phyloP scores from a whole-genome alignment of 2,329 filamentous ascomycete genomes.

The Teratosphaeriaceae sp. region DNA sequence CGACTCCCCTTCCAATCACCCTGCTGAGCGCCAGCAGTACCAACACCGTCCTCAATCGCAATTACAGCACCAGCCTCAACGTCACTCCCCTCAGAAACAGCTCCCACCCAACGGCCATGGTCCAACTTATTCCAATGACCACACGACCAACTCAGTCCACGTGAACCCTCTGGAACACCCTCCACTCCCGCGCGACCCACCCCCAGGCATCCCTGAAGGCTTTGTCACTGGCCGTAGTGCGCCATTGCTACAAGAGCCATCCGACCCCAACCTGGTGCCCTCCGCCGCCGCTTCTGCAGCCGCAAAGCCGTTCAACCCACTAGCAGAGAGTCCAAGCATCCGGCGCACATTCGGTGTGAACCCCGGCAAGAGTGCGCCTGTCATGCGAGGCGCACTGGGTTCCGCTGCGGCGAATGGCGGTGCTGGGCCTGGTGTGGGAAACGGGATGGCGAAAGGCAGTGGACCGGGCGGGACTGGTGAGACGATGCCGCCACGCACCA shows the following conservation, averaged over 20 bases:
- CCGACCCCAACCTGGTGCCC: slow-evolving; percentile 27
- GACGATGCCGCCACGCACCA: slow-evolving; percentile 16
- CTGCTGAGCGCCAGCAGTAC: slow-evolving; percentile 5
- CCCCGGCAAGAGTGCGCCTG: slow-evolving; percentile 67
- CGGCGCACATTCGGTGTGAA: slow-evolving; percentile 84
- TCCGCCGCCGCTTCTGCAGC: slow-evolving; percentile 22
- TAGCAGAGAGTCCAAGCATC: slow-evolving; percentile 62
- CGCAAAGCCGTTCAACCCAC: slow-evolving; percentile 36
- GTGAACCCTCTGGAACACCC: slow-evolving; percentile 5
- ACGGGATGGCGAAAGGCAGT: slow-evolving; percentile 6
- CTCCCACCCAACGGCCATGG: too few relatives aligned
- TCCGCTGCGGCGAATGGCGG: neutral
- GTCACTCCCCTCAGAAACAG: neutral
- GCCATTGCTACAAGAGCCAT: slow-evolving; percentile 32
- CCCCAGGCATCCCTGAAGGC: slow-evolving; percentile 32
- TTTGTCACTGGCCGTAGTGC: slow-evolving; percentile 44
- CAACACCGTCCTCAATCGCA: neutral
- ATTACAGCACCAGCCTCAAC: neutral
- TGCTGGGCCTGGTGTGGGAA: too few relatives aligned
- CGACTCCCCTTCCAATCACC: slow-evolving; percentile 19
- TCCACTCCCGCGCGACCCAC: slow-evolving; percentile 19
- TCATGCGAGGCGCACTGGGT: slow-evolving; percentile 42
- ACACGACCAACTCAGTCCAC: too few relatives aligned
- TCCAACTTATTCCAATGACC: too few relatives aligned
- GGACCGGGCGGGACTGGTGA: slow-evolving; percentile 8